Percentiles rank a stretch among this genome's conserved stretches.
Evolutionary conservation across 2,329 filamentous ascomycete genomes (phyloP).

Genomic region (Neonectria hederae): DNA sequence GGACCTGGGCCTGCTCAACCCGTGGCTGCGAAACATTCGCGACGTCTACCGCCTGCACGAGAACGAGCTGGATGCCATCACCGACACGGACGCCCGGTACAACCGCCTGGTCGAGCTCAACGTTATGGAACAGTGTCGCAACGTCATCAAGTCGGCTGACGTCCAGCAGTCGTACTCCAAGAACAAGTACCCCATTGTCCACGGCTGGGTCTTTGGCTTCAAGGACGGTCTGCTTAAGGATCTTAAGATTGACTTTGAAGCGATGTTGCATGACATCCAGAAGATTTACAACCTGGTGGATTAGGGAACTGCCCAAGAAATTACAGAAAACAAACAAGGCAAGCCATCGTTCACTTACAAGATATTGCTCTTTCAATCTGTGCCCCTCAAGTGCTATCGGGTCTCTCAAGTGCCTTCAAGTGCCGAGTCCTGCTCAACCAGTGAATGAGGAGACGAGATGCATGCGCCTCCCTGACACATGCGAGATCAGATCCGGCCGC

Average conservation of each 20-base stretch:
- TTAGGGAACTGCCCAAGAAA: slow-evolving; percentile 23
- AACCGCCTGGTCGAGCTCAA: slow-evolving; percentile 84
- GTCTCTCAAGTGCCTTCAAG: neutral
- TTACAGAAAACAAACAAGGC: neutral
- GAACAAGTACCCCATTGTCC: slow-evolving; percentile 74
- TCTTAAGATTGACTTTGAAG: slow-evolving; percentile 69
- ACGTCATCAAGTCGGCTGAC: slow-evolving; percentile 80
- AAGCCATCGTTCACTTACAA: neutral
- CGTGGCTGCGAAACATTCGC: slow-evolving; percentile 78
- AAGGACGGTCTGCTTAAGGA: slow-evolving; percentile 73
- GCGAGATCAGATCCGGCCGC: slow-evolving; percentile 2
- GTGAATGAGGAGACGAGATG: neutral
- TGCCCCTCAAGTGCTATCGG: neutral
- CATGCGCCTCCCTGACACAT: slow-evolving; percentile 1
- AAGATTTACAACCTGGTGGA: slow-evolving; percentile 70
- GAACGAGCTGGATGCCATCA: slow-evolving; percentile 71
- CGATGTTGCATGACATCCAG: slow-evolving; percentile 64
- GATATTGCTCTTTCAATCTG: neutral
- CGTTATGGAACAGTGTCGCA: slow-evolving; percentile 79
- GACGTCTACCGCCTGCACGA: slow-evolving; percentile 79
- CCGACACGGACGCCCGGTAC: slow-evolving; percentile 68
- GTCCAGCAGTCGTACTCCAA: slow-evolving; percentile 76
- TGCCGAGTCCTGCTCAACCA: neutral
- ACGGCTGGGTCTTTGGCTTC: slow-evolving; percentile 79
- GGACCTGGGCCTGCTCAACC: slow-evolving; percentile 76